phyloP scores from a whole-genome alignment of 2,329 filamentous ascomycete species.

The Trichoderma endophyticum region DNA sequence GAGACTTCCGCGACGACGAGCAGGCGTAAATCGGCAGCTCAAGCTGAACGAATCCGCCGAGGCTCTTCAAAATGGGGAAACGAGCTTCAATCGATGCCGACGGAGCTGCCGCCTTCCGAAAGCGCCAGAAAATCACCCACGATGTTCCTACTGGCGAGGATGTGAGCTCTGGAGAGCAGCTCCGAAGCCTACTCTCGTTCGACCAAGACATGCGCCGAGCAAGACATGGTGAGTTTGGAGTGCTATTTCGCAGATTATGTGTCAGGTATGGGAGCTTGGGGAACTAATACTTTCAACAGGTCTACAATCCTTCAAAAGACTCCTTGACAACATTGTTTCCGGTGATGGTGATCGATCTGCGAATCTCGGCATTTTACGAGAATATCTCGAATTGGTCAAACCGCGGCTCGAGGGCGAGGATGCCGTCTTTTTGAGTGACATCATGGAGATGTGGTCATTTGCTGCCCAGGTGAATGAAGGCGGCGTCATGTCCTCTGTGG shows the following conservation, averaged over 20 bases:
- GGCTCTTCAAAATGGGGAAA: constrained; percentile 42
- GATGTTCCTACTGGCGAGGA: constrained; percentile 59
- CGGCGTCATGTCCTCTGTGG: constrained; percentile 72
- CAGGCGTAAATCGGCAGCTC: constrained; percentile 16
- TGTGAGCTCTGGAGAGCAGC: constrained; percentile 61
- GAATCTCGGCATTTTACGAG: constrained; percentile 59
- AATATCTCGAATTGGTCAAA: constrained; percentile 62
- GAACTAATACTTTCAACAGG: constrained; percentile 39
- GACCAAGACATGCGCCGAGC: constrained; percentile 66
- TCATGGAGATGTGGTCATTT: constrained; percentile 87
- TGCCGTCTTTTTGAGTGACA: constrained; percentile 66
- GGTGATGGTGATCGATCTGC: constrained; percentile 40
- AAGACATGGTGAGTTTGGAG: constrained; percentile 55
- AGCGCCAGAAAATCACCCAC: constrained; percentile 56
- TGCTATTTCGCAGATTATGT: not conserved
- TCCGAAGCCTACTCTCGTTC: constrained; percentile 66
- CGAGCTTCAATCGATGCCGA: constrained; percentile 40
- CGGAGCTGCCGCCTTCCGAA: constrained; percentile 42
- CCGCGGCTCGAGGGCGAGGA: constrained; percentile 44
- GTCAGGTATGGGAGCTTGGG: too few species aligned
- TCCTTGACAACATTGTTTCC: constrained; percentile 64
- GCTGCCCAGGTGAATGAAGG: constrained; percentile 78
- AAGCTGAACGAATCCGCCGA: constrained; percentile 1
- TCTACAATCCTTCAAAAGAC: constrained; percentile 65
- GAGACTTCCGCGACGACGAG: constrained; percentile 11